These are phyloP conservation scores for Anethum foeniculum DNA, from an alignment of 140 eudicot species.

Conservation along the genomic window DNA sequence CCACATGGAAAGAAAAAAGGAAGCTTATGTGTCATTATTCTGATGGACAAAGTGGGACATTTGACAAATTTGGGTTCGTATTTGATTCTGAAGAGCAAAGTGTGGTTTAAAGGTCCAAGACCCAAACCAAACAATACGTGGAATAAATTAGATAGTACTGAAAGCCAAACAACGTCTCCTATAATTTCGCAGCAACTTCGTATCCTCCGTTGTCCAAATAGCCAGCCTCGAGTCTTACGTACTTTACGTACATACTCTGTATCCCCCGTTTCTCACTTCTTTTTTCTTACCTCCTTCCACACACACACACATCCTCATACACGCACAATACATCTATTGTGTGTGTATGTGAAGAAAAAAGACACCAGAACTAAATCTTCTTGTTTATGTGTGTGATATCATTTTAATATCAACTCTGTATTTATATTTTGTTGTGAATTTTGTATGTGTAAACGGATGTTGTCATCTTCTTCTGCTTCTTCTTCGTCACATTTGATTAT, in stretches of 20 bases:
- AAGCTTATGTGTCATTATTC: no score
- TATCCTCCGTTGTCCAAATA: background rate
- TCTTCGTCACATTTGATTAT: constrained; percentile 3
- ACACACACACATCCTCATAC: background rate
- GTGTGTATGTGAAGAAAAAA: background rate
- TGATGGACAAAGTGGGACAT: no score
- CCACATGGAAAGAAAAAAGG: no score
- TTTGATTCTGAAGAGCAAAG: no score
- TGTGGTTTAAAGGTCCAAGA: background rate
- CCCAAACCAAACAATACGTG: background rate
- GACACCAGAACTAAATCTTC: background rate
- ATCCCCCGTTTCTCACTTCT: background rate
- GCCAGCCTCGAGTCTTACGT: background rate
- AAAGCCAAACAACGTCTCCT: background rate
- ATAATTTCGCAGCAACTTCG: background rate
- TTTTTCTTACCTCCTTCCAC: background rate
- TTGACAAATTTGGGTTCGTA: no score
- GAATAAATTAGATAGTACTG: background rate
- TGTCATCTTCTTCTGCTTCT: background rate
- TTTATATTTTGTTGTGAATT: background rate
- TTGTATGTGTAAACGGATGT: background rate
- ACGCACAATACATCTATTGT: background rate
- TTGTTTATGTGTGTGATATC: background rate
- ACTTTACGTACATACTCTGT: background rate
- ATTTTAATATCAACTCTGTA: background rate